These are phyloP conservation scores for Mortierella polycephala DNA, from an alignment of 371 early-diverging fungal species.

Conservation along the genomic window DNA sequence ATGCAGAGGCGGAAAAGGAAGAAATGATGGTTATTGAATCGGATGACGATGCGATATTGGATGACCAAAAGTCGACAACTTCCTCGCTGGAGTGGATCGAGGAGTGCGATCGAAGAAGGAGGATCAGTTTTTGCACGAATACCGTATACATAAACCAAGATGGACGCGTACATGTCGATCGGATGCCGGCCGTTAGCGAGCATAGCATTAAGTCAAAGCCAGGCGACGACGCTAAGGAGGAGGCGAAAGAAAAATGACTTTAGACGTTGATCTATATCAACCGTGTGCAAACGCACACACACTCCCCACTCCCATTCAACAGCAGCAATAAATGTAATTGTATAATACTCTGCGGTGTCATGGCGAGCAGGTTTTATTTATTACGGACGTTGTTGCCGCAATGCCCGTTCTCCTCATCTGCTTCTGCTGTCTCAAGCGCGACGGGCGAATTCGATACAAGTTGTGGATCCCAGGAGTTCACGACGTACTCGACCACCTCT, in stretches of 20 bases:
- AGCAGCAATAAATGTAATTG: too few relatives aligned
- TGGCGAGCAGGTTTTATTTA: too few relatives aligned
- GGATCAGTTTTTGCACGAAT: conserved; percentile 51
- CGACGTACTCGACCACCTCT: conserved; percentile 28
- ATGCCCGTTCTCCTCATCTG: too few relatives aligned
- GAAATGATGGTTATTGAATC: conserved; percentile 42
- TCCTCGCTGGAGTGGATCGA: conserved; percentile 43
- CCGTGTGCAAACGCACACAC: background rate
- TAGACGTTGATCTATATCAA: too few relatives aligned
- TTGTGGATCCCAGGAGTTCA: conserved; percentile 38
- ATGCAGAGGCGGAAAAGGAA: conserved; percentile 24
- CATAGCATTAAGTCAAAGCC: background rate
- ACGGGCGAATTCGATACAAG: background rate
- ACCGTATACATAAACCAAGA: conserved; percentile 34
- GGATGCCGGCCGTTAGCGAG: conserved; percentile 9
- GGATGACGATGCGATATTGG: conserved; percentile 30
- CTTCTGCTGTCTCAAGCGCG: too few relatives aligned
- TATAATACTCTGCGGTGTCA: too few relatives aligned
- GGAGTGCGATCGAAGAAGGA: conserved; percentile 41
- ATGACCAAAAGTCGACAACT: conserved; percentile 30
- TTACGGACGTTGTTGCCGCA: too few relatives aligned
- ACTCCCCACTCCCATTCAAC: too few relatives aligned
- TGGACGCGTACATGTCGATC: conserved; percentile 12
- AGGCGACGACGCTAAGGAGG: too few relatives aligned
- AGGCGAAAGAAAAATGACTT: too few relatives aligned